Percentiles rank a stretch among this genome's conserved stretches.
phyloP scores from a whole-genome alignment of 1,284 basidiomycete species.

The Sporisorium scitamineum region DNA sequence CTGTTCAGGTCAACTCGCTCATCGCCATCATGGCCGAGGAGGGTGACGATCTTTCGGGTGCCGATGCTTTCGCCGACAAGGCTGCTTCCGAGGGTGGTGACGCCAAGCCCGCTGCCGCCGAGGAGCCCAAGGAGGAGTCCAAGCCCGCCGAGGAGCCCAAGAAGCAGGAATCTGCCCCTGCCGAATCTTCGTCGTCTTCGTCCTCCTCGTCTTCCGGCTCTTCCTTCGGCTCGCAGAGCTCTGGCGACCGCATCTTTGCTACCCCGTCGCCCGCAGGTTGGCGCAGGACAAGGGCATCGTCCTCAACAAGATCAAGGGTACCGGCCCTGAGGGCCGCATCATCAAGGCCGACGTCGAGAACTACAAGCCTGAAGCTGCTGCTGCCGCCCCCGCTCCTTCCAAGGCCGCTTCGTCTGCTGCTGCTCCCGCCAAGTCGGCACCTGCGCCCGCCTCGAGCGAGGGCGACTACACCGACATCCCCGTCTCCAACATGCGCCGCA shows the following conservation, averaged over 20 bases:
- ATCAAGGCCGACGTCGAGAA: constrained; percentile 92
- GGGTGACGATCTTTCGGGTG: constrained; percentile 73
- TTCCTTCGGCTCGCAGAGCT: constrained; percentile 49
- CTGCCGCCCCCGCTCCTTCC: constrained; percentile 23
- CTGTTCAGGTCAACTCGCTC: constrained; percentile 68
- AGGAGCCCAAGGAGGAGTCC: constrained; percentile 51
- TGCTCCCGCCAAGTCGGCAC: constrained; percentile 34
- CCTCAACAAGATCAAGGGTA: constrained; percentile 88
- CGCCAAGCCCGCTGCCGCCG: constrained; percentile 64
- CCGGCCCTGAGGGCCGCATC: constrained; percentile 93
- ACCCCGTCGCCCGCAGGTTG: constrained; percentile 94
- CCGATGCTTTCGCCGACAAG: constrained; percentile 80
- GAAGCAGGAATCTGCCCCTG: constrained; percentile 48
- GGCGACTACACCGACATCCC: constrained; percentile 89
- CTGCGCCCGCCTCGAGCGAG: constrained; percentile 63
- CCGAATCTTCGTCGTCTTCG: constrained; percentile 27
- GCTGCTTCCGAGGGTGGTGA: constrained; percentile 62
- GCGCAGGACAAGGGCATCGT: constrained; percentile 95
- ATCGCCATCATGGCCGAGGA: constrained; percentile 71
- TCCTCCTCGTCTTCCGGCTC: constrained; percentile 20
- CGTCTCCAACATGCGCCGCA: constrained; percentile 93
- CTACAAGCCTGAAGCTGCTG: constrained; percentile 72
- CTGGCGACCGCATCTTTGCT: constrained; percentile 79
- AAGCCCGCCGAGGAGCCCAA: constrained; percentile 55
- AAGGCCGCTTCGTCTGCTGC: constrained; percentile 36